Evolutionary conservation across 139 green algal species (phyloP).

Genomic region (Asterochloris erici): DNA sequence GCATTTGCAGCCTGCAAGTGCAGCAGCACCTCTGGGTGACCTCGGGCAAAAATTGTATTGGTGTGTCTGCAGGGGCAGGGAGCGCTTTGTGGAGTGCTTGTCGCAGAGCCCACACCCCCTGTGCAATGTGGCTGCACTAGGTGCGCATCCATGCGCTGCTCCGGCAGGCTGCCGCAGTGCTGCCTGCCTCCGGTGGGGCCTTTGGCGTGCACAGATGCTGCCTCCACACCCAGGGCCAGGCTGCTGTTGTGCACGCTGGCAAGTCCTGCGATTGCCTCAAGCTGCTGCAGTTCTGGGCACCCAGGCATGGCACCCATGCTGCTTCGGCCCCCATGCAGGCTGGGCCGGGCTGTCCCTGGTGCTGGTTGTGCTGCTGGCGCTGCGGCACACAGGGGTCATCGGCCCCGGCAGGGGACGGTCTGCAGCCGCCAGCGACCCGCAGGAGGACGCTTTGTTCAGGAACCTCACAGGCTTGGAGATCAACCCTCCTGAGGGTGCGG

Average conservation of each 20-base stretch:
- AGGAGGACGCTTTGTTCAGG: not conserved
- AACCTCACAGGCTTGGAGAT: no score
- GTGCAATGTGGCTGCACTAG: slow-evolving; percentile 1
- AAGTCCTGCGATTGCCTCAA: not conserved
- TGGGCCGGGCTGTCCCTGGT: slow-evolving; percentile 1
- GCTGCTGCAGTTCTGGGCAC: not conserved
- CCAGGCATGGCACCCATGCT: not conserved
- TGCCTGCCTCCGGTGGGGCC: not conserved
- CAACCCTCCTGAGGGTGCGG: not conserved
- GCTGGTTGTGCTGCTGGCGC: not conserved
- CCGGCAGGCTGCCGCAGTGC: not conserved
- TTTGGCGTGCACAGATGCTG: not conserved
- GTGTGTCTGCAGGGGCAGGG: not conserved
- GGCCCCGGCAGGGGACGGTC: no score
- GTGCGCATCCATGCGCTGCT: not conserved
- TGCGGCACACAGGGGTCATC: not conserved
- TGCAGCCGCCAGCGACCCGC: no score
- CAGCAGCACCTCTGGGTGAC: not conserved
- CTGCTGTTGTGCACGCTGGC: not conserved
- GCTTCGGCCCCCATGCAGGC: not conserved
- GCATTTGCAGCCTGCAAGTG: not conserved
- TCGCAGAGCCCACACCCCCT: not conserved
- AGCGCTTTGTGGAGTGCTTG: not conserved
- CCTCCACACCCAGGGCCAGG: not conserved
- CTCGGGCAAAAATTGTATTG: no score